A percentile compares a stretch with the other conserved stretches of the same genome.
phyloP scores from a whole-genome alignment of 352 stramenopile genomes.

The Peronospora tabacina region DNA sequence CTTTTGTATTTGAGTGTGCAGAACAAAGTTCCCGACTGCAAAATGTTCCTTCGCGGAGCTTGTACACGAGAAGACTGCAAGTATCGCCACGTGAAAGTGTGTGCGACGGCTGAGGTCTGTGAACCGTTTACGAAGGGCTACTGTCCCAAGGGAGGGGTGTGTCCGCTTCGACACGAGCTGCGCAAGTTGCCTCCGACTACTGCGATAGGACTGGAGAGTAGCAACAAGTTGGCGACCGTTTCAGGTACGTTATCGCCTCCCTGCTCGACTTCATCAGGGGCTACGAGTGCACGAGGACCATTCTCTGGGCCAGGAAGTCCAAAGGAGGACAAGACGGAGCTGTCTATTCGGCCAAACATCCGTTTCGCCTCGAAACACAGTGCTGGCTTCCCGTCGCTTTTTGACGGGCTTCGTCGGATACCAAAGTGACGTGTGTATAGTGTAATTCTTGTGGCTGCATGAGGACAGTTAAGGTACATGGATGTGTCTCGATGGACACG shows the following conservation, averaged over 20 bases:
- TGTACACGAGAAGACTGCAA: conserved; percentile 71
- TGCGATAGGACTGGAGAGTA: conserved; percentile 4
- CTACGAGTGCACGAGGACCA: not conserved
- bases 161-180: conserved; percentile 56
- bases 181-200: conserved; percentile 5
- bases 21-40: conserved; percentile 82
- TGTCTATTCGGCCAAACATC: conserved; percentile 63
- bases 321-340: conserved; percentile 15
- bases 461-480: conserved; percentile 6
- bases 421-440: conserved; percentile 13
- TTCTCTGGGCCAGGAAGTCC: conserved; percentile 10
- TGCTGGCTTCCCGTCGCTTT: conserved; percentile 40
- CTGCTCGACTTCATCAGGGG: conserved; percentile 12
- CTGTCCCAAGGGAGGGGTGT: conserved; percentile 46
- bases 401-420: conserved; percentile 24
- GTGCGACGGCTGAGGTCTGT: conserved; percentile 48
- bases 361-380: conserved; percentile 53
- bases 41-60: conserved; percentile 62
- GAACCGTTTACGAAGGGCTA: conserved; percentile 60
- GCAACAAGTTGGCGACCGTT: conserved; percentile 5
- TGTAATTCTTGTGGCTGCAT: conserved; percentile 6
- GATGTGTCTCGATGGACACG: not conserved
- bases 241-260: conserved; percentile 35
- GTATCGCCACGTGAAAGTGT: conserved; percentile 82
- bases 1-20: conserved; percentile 16